Evolutionary conservation across 2,329 filamentous ascomycete species (phyloP).

Genomic region (Ophiostoma fasciatum): DNA sequence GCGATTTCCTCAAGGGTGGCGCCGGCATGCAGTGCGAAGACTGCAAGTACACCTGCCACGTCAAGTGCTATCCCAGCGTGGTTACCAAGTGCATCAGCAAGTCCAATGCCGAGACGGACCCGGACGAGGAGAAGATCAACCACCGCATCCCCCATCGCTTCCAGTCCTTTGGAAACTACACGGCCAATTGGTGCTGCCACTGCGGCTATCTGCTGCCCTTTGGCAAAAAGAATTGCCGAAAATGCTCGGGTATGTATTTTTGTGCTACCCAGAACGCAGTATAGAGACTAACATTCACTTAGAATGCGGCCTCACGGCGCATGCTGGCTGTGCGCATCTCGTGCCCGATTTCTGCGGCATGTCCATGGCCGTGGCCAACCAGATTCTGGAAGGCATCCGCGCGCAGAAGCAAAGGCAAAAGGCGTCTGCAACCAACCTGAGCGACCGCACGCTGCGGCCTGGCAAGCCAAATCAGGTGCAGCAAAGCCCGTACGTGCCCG

Average conservation of each 20-base stretch:
- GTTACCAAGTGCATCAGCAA: constrained; percentile 99
- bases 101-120: constrained; percentile 94
- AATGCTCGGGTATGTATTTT: constrained; percentile 61
- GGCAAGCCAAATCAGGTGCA: constrained; percentile 24
- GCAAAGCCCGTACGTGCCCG: constrained; percentile 3
- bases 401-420: constrained; percentile 54
- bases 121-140: constrained; percentile 99
- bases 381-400: constrained; percentile 78
- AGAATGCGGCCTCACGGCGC: constrained; percentile 87
- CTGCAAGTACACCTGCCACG: constrained; percentile 99
- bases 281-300: constrained; percentile 18
- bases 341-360: constrained; percentile 98
- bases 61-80: constrained; percentile 90
- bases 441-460: constrained; percentile 49
- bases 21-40: constrained; percentile 98
- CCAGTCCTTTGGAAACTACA: constrained; percentile 91
- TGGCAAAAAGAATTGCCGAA: constrained; percentile 86
- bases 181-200: constrained; percentile 98
- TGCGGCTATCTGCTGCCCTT: constrained; percentile 93
- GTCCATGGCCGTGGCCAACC: constrained; percentile 94
- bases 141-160: constrained; percentile 97
- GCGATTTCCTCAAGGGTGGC: constrained; percentile 96
- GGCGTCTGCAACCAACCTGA: constrained; percentile 33
- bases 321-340: constrained; percentile 82
- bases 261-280: too few relatives aligned